Base-by-base conservation (phyloP, 2,329 filamentous ascomycete genomes). In the Rachicladosporium sp. region DNA sequence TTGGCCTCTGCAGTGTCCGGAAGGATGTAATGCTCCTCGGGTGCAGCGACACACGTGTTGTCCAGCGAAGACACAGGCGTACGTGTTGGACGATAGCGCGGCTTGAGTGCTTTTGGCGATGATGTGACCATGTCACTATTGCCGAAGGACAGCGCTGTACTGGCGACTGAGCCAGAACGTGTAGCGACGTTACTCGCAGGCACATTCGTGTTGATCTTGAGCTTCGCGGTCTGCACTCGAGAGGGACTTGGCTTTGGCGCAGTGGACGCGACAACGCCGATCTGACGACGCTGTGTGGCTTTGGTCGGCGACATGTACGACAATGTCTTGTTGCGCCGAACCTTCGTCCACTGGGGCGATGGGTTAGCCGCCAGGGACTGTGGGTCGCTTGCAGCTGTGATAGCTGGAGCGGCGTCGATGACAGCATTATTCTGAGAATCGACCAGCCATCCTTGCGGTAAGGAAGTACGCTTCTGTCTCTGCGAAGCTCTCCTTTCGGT, bases 271-370 rank as follows among this genome's bases (percentile, higher is more conserved):
- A 36, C 31, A 2, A 33, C 36, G 30, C 36, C 37, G 7, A 40
- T 31, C 11, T 23, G 36, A 15, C 37, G 33, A 11, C 33, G 21
- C 32, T 41, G 38, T 2, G 35, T 33, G 27, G 54, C 52, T 27
- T 49, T 51, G 5, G 55, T 58, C 4, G 55, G 54, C 13, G 52
- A 51, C 54, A 54, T 57, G 42, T 53, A 56, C 4, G 51, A 52
- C 44, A 47, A 52, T 12, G 43, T 45, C 46, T 55, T 54, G 44
- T 56, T 56, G 15, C 46, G 48, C 3, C 48, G 21, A 23, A 21
- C 31, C 12, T 36, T 36, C 11, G 12, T 23, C 34, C 11, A 27
- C 21, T 27, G 23, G 23, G 23, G 23, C 23, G 23, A 27, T 27
- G 23, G 7, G 23, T 27, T 27, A 8, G 23, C 34, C 19, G 11